phyloP scores from a whole-genome alignment of 108 stramenopile genomes.

The Pseudonitzschia multistriata region DNA sequence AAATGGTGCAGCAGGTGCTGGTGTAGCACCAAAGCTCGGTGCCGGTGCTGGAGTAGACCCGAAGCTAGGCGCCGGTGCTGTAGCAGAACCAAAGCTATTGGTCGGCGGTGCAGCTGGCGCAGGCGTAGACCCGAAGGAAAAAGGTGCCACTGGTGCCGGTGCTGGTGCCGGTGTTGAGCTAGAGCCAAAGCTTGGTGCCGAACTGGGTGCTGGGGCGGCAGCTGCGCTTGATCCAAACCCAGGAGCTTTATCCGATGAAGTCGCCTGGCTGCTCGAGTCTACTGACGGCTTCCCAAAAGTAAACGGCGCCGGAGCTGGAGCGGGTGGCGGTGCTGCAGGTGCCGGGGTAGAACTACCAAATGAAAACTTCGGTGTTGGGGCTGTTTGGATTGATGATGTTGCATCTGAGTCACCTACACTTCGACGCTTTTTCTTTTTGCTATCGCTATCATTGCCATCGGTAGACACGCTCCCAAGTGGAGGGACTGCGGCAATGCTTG shows the following conservation, averaged over 20 bases:
- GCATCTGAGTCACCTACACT: background rate
- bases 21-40: slow-evolving; percentile 1
- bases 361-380: too few species aligned
- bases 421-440: slow-evolving; percentile 8
- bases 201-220: background rate
- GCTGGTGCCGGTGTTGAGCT: slow-evolving; percentile 12
- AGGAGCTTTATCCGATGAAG: background rate
- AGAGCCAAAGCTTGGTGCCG: slow-evolving; percentile 6
- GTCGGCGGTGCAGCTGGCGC: slow-evolving; percentile 8
- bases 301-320: background rate
- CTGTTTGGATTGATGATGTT: slow-evolving; percentile 7
- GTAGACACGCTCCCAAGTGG: background rate
- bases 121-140: slow-evolving; percentile 21
- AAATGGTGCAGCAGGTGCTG: slow-evolving; percentile 11
- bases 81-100: slow-evolving; percentile 1
- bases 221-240: background rate
- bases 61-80: slow-evolving; percentile 8
- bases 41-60: slow-evolving; percentile 26
- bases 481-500: slow-evolving; percentile 2
- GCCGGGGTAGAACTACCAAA: slow-evolving; percentile 16
- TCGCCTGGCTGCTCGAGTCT: background rate
- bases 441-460: background rate
- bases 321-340: background rate
- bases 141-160: background rate
- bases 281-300: background rate